Conservation (phyloP, 805 yeast species). For the Sugiyamaella lignohabitans region DNA sequence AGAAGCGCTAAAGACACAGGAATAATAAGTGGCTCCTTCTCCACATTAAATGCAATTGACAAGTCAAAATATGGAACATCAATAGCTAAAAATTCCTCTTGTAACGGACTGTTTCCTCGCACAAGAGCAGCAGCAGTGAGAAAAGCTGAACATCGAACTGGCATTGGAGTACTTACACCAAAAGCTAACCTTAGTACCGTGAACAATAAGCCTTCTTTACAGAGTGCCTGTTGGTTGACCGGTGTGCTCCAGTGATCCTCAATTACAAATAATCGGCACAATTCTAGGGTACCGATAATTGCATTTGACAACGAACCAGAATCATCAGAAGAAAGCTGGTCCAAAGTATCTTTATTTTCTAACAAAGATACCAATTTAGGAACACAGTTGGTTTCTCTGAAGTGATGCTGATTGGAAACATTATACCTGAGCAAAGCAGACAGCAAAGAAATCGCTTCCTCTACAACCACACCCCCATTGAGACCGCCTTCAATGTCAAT, state of each 20-base stretch:
- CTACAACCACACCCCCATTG: constrained; percentile 82
- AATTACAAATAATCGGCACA: constrained; percentile 62
- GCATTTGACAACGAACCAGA: constrained; percentile 18
- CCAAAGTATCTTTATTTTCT: constrained; percentile 29
- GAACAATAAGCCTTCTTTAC: constrained; percentile 56
- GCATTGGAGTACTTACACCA: constrained; percentile 51
- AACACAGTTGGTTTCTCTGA: constrained; percentile 77
- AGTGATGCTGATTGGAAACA: constrained; percentile 82
- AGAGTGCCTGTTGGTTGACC: constrained; percentile 55
- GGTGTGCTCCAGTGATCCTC: constrained; percentile 64
- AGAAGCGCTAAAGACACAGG: constrained; percentile 72
- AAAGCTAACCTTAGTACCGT: constrained; percentile 66
- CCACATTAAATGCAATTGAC: constrained; percentile 33
- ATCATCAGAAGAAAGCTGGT: neutral
- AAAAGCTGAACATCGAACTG: constrained; percentile 61
- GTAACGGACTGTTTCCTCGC: constrained; percentile 57
- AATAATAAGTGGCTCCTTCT: constrained; percentile 34
- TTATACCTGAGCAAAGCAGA: constrained; percentile 71
- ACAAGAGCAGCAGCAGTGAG: constrained; percentile 74
- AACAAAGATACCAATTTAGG: constrained; percentile 58
- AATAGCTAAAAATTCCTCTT: constrained; percentile 63
- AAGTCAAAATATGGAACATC: constrained; percentile 94
- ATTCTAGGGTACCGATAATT: constrained; percentile 40
- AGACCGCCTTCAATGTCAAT: constrained; percentile 84
- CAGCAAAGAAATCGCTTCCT: constrained; percentile 76